These are phyloP conservation scores for Penicillium sumatraense DNA, from an alignment of 2,329 filamentous ascomycete species.

Conservation along the genomic window DNA sequence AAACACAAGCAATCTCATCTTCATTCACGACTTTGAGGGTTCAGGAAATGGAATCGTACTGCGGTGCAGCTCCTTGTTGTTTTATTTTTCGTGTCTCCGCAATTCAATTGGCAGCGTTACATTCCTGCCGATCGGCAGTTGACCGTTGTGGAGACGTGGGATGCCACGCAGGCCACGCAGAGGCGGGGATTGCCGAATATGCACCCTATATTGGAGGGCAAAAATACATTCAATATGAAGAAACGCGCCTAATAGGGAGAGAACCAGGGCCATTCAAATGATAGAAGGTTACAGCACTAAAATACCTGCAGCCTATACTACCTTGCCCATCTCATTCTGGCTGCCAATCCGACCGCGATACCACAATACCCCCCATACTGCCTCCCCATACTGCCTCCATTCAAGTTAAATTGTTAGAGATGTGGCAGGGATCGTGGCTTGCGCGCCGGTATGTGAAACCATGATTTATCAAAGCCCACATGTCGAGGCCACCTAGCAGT, in stretches of 20 bases:
- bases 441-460: conserved; percentile 22
- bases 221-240: neutral
- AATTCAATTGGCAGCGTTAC: conserved; percentile 24
- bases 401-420: neutral
- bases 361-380: neutral
- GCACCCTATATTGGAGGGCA: neutral
- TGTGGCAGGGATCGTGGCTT: conserved; percentile 1
- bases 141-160: conserved; percentile 7
- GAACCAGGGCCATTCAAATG: neutral
- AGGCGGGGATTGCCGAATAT: conserved; percentile 6
- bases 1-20: conserved; percentile 17
- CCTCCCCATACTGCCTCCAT: no score
- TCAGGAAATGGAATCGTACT: no score
- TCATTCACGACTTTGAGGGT: neutral
- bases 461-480: conserved; percentile 20
- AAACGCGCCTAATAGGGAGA: neutral
- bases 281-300: neutral
- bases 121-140: conserved; percentile 13
- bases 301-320: neutral
- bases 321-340: neutral
- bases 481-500: conserved; percentile 22
- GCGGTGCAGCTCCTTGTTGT: no score
- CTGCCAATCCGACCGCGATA: neutral
- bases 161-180: conserved; percentile 1
- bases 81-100: neutral